phyloP scores from a whole-genome alignment of 768 basidiomycete species.

The Panus rudis region DNA sequence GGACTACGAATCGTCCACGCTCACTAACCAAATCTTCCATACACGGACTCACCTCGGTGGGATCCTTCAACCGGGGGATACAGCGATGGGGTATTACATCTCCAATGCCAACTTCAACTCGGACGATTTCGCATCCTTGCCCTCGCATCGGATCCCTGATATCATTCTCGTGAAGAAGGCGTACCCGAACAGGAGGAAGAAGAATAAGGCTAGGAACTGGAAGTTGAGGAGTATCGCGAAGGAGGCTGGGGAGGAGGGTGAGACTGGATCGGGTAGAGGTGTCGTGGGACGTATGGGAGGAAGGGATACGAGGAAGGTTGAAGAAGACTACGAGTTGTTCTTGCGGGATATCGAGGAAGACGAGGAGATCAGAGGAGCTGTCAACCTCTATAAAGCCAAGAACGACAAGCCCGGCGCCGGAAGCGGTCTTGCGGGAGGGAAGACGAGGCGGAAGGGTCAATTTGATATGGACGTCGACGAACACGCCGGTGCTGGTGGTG shows the following conservation, averaged over 20 bases:
- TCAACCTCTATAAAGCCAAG: slow-evolving; percentile 79
- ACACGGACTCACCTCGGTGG: slow-evolving; percentile 95
- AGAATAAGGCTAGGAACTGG: slow-evolving; percentile 81
- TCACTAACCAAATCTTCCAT: slow-evolving; percentile 78
- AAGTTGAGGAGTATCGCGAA: slow-evolving; percentile 87
- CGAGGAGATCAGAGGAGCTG: slow-evolving; percentile 76
- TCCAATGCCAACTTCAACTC: slow-evolving; percentile 91
- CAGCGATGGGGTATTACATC: slow-evolving; percentile 86
- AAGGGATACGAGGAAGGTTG: slow-evolving; percentile 85
- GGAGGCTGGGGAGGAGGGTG: slow-evolving; percentile 82
- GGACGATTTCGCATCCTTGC: slow-evolving; percentile 68
- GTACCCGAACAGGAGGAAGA: slow-evolving; percentile 91
- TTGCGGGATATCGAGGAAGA: slow-evolving; percentile 92
- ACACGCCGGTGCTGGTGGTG: slow-evolving; percentile 21
- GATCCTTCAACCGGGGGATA: slow-evolving; percentile 91
- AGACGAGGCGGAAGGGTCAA: slow-evolving; percentile 38
- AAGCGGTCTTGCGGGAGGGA: slow-evolving; percentile 28
- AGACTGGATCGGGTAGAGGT: slow-evolving; percentile 69
- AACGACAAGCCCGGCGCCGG: slow-evolving; percentile 48
- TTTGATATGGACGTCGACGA: slow-evolving; percentile 70
- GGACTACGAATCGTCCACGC: slow-evolving; percentile 57
- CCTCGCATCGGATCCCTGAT: slow-evolving; percentile 70
- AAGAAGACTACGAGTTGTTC: slow-evolving; percentile 96
- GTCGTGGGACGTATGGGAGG: slow-evolving; percentile 90
- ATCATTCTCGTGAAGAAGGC: slow-evolving; percentile 92